Percentiles rank a stretch among this genome's conserved stretches.
These are phyloP conservation scores for Ensete ventricosum DNA, from an alignment of 176 grass and related monocot genomes.

Conservation along the genomic window DNA sequence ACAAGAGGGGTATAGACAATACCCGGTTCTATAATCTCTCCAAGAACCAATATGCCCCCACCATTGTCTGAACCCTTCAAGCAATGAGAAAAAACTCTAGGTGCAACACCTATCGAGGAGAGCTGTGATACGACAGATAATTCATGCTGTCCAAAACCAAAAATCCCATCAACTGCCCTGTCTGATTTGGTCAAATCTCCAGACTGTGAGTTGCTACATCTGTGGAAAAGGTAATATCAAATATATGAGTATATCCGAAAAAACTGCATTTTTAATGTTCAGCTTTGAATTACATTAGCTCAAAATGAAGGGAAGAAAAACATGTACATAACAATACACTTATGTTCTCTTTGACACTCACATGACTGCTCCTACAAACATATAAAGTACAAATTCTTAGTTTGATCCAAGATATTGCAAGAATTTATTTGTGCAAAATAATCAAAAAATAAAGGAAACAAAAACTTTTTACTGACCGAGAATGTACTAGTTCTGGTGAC, in stretches of 20 bases:
- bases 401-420: neutral
- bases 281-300: neutral
- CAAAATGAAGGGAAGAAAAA: too few species aligned
- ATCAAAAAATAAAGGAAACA: too few species aligned
- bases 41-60: conserved; percentile 92
- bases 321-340: too few species aligned
- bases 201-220: conserved; percentile 87
- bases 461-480: neutral
- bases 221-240: conserved; percentile 23
- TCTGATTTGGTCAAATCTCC: conserved; percentile 85
- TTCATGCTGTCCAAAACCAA: conserved; percentile 92
- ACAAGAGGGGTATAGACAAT: conserved; percentile 90
- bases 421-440: neutral
- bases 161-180: conserved; percentile 88
- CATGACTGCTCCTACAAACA: neutral
- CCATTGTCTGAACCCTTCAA: conserved; percentile 94
- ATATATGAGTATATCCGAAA: conserved; percentile 13
- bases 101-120: conserved; percentile 58
- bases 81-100: conserved; percentile 93
- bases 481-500: neutral
- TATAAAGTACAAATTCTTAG: neutral
- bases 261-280: neutral
- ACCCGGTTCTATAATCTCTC: conserved; percentile 80
- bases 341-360: neutral
- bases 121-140: conserved; percentile 82